Evolutionary conservation across 352 stramenopile genomes (phyloP).

Genomic region (Phytophthora ohioensis): DNA sequence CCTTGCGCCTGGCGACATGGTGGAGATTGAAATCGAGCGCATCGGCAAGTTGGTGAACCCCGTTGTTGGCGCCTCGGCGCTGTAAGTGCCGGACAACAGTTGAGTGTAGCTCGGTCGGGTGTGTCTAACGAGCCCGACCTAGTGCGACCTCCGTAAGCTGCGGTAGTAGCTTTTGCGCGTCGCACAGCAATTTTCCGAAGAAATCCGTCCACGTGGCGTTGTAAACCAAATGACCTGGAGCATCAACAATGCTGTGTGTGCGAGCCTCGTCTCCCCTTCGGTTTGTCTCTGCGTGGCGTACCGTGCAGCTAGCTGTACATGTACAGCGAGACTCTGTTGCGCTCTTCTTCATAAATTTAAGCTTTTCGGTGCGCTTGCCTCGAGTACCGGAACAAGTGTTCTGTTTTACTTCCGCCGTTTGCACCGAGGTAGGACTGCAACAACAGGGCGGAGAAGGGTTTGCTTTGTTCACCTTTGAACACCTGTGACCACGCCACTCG

Average conservation of each 20-base stretch:
- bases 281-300: constrained; percentile 16
- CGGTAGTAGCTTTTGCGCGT: constrained; percentile 12
- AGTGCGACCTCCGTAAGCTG: neutral
- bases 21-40: constrained; percentile 92
- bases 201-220: constrained; percentile 21
- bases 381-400: constrained; percentile 30
- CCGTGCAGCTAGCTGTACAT: constrained; percentile 2
- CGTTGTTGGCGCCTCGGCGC: constrained; percentile 72
- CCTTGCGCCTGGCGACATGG: constrained; percentile 86
- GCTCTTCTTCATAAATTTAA: neutral
- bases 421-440: constrained; percentile 18
- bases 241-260: constrained; percentile 10
- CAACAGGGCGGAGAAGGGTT: neutral
- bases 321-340: constrained; percentile 1
- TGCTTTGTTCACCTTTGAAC: constrained; percentile 2
- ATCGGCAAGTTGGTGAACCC: constrained; percentile 92
- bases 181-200: constrained; percentile 12
- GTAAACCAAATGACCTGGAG: constrained; percentile 18
- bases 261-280: constrained; percentile 27
- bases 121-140: neutral
- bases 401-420: constrained; percentile 22
- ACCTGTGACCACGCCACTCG: neutral
- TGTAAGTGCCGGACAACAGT: constrained; percentile 42
- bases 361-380: constrained; percentile 31
- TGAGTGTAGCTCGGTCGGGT: neutral